Base-by-base conservation (phyloP, 768 basidiomycete species). In the Rhodosporidiobolus odoratus region DNA sequence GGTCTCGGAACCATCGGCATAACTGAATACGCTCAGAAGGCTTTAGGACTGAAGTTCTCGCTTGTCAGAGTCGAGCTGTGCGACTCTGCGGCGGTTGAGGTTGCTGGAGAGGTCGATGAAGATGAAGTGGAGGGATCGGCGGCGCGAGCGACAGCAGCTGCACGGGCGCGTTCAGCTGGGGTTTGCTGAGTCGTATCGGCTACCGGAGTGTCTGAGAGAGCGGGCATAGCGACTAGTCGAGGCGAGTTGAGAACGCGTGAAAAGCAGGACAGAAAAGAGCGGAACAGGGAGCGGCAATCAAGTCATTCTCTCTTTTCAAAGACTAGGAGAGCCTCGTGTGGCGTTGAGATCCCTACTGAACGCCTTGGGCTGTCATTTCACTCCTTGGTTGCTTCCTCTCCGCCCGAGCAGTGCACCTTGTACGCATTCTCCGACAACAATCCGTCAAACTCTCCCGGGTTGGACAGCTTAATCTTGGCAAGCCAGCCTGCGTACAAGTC, bases 1-100 rank as follows among this genome's bases (percentile, higher is more conserved):
- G 66, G 87, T 45, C 75, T 92, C 37, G 95, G 92, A 45, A 88
- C 85, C 13, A 83, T 98, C 53, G 85, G 86, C 52, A 90, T 99
- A 78, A 97, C 96, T 23, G 83, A 95, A 78, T 89, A 96, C 78
- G 96, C 96, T 3, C 92, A 97, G 79, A 84, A 87, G 58, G 87
- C 88, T 41, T 84, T 99, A 4, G 96, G 96, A 40, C n/a, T n/a
- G n/a, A n/a, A n/a, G n/a, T n/a, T n/a, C n/a, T n/a, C n/a, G n/a
- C n/a, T n/a, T n/a, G n/a, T n/a, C n/a, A n/a, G n/a, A n/a, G n/a
- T n/a, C n/a, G n/a, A n/a, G n/a, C n/a, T n/a, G n/a, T n/a, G n/a
- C n/a, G n/a, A n/a, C n/a, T n/a, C n/a, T n/a, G n/a, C n/a, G n/a
- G n/a, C n/a, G n/a, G n/a, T n/a, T n/a, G n/a, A n/a, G n/a, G n/a